These are phyloP conservation scores for Penicillium paneum DNA, from an alignment of 2,329 filamentous ascomycete genomes.

Conservation along the genomic window DNA sequence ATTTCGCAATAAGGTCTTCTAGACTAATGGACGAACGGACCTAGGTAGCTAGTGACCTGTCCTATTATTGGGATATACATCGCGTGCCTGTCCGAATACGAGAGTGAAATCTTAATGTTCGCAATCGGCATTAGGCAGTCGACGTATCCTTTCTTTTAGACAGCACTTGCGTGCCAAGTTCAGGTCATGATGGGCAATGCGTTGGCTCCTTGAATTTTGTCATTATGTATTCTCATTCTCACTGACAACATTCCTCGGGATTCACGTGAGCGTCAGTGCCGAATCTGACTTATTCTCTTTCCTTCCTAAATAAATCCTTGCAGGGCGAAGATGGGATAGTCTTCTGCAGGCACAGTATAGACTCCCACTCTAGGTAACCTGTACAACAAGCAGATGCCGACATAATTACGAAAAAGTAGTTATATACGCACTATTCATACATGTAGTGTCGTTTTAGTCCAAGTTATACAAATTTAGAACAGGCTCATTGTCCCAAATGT, in stretches of 20 bases:
- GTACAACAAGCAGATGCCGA: neutral
- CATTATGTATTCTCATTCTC: neutral
- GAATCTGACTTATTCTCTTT: neutral
- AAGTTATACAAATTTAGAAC: neutral
- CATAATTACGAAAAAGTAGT: neutral
- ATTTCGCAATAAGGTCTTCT: neutral
- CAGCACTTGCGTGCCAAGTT: neutral
- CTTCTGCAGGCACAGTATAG: neutral
- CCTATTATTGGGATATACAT: neutral
- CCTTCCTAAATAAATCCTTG: neutral
- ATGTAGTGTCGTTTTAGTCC: neutral
- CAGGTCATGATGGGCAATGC: constrained; percentile 2
- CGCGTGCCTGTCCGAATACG: constrained; percentile 11
- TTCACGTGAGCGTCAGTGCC: neutral
- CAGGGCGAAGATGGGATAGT: neutral
- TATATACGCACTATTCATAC: neutral
- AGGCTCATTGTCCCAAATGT: neutral
- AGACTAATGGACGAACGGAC: neutral
- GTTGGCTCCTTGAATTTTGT: neutral
- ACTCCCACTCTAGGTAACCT: neutral
- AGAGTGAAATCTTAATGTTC: neutral
- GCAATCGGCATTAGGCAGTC: neutral
- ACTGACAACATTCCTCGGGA: too few species aligned
- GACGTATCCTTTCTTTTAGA: neutral
- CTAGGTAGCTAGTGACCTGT: neutral